A percentile compares a stretch with the other conserved stretches of the same genome.
These are phyloP conservation scores for Davidsoniella neocaledoniae DNA, from an alignment of 2,329 filamentous ascomycete genomes.

Conservation along the genomic window DNA sequence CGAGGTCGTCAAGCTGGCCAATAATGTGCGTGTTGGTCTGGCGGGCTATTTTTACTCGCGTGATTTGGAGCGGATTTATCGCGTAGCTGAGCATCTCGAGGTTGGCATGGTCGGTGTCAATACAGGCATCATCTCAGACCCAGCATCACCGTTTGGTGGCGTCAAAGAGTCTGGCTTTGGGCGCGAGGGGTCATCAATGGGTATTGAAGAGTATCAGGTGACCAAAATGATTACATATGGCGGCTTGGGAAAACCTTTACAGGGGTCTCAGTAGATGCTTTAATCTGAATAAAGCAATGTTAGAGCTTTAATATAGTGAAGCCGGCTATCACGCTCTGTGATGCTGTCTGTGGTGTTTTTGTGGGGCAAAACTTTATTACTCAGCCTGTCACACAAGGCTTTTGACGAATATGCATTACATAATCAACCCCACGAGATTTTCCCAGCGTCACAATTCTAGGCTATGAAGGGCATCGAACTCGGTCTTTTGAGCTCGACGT, in stretches of 20 bases:
- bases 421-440: constrained; percentile 11
- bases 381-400: constrained; percentile 8
- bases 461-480: too few species aligned
- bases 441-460: not conserved
- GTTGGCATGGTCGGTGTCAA: constrained; percentile 82
- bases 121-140: constrained; percentile 49
- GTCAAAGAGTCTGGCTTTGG: constrained; percentile 74
- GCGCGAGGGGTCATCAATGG: constrained; percentile 60
- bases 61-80: constrained; percentile 40
- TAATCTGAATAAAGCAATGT: not conserved
- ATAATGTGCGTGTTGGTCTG: constrained; percentile 67
- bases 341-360: constrained; percentile 1
- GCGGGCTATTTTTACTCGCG: constrained; percentile 85
- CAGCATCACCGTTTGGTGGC: constrained; percentile 52
- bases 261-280: constrained; percentile 17
- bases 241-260: constrained; percentile 38
- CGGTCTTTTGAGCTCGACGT: too few species aligned
- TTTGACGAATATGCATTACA: constrained; percentile 1
- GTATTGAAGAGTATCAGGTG: constrained; percentile 57
- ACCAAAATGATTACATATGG: constrained; percentile 49
- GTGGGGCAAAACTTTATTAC: not conserved
- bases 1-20: constrained; percentile 73
- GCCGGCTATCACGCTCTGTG: not conserved
- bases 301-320: not conserved
- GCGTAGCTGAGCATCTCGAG: constrained; percentile 54